Percentiles rank a stretch among this genome's conserved stretches.
These are phyloP conservation scores for Tuber calosporum DNA, from an alignment of 495 filamentous ascomycete species.

Conservation along the genomic window DNA sequence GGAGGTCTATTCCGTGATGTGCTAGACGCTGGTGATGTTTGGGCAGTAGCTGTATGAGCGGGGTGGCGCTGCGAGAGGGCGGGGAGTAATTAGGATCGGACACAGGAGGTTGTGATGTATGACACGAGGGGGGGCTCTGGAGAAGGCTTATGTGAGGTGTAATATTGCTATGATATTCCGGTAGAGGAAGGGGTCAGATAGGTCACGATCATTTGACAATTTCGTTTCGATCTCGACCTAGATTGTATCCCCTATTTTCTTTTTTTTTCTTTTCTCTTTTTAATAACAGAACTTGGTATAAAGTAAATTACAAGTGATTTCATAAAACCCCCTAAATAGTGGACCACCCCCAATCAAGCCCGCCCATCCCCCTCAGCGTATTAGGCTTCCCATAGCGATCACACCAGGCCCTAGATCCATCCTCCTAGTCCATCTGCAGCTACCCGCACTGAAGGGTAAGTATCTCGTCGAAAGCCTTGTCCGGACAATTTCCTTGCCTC, in stretches of 20 bases:
- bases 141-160: background rate
- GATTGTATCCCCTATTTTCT: background rate
- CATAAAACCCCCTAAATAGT: background rate
- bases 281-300: background rate
- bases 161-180: background rate
- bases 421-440: background rate
- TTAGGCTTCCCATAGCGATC: background rate
- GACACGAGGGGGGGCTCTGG: slow-evolving; percentile 2
- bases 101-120: slow-evolving; percentile 10
- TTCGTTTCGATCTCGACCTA: background rate
- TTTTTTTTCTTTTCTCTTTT: too few species aligned
- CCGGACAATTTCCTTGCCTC: background rate
- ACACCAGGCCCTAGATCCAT: background rate
- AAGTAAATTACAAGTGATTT: too few species aligned
- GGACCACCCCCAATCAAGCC: background rate
- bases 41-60: slow-evolving; percentile 44
- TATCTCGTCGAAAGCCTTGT: slow-evolving; percentile 2
- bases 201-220: background rate
- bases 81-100: background rate
- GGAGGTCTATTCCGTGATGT: slow-evolving; percentile 43
- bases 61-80: slow-evolving; percentile 41
- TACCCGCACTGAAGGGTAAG: background rate
- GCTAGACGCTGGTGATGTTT: slow-evolving; percentile 43
- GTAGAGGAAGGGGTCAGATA: background rate
- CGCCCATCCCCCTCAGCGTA: background rate